These are phyloP conservation scores for Discostella stelligeroides DNA, from an alignment of 108 stramenopile species.

Conservation along the genomic window DNA sequence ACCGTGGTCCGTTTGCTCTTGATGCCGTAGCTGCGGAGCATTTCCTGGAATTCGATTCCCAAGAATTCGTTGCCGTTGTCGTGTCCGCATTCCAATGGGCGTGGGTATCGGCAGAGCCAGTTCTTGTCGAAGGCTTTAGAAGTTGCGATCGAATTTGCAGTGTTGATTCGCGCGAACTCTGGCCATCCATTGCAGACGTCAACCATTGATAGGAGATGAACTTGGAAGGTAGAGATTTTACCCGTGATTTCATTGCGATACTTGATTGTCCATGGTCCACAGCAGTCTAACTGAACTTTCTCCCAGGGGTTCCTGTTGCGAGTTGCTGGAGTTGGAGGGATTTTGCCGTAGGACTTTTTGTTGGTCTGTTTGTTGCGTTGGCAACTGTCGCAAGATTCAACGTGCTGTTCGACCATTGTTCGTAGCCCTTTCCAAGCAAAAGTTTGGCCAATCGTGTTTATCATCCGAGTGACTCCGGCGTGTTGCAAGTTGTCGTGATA, in stretches of 20 bases:
- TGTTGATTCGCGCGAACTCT: not conserved
- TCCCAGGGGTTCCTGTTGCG: slow-evolving; percentile 17
- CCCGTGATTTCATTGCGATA: not conserved
- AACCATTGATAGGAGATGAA: slow-evolving; percentile 4
- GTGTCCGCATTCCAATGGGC: slow-evolving; percentile 24
- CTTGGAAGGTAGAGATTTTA: not conserved
- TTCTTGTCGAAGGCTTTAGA: not conserved
- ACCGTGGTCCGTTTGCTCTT: slow-evolving; percentile 32
- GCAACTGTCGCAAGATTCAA: slow-evolving; percentile 14
- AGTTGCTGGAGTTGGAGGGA: slow-evolving; percentile 6
- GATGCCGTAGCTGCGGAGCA: slow-evolving; percentile 33
- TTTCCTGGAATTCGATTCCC: slow-evolving; percentile 47
- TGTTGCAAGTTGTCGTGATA: slow-evolving; percentile 27
- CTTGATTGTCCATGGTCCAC: slow-evolving; percentile 7
- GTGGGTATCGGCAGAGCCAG: slow-evolving; percentile 56
- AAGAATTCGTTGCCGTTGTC: slow-evolving; percentile 58
- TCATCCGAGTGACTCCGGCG: slow-evolving; percentile 8
- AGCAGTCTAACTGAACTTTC: slow-evolving; percentile 13
- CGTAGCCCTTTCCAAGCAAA: slow-evolving; percentile 10
- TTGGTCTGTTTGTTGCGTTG: slow-evolving; percentile 12
- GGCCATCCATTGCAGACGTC: not conserved
- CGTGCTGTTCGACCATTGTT: not conserved
- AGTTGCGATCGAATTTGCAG: not conserved
- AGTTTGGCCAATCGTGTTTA: not conserved
- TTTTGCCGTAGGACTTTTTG: slow-evolving; percentile 10